Percentiles rank a stretch among this genome's conserved stretches.
phyloP scores from a whole-genome alignment of 495 filamentous ascomycete species.

The Barbatosphaeria neglecta region DNA sequence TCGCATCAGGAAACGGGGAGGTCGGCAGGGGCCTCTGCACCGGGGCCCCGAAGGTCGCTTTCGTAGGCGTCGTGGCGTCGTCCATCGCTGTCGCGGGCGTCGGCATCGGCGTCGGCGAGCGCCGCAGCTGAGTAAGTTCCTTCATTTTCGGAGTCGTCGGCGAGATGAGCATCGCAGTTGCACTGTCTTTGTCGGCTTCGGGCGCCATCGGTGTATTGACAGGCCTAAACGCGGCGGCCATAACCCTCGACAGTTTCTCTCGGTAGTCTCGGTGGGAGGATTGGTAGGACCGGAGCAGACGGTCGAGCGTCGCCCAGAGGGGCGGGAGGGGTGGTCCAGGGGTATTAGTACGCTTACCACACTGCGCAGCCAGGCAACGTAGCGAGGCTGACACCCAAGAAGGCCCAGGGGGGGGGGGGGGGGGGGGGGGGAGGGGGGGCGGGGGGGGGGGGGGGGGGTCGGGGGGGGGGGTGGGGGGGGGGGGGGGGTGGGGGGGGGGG shows the following conservation, averaged over 20 bases:
- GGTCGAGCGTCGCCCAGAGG: not conserved
- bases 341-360: too few species aligned
- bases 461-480: too few species aligned
- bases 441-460: too few species aligned
- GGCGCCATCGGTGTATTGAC: not conserved
- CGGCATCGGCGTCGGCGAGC: not conserved
- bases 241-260: too few species aligned
- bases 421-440: too few species aligned
- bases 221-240: not conserved
- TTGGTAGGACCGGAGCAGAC: not conserved
- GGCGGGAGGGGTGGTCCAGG: not conserved
- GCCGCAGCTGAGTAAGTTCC: not conserved
- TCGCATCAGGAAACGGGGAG: constrained; percentile 42
- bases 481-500: too few species aligned
- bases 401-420: not conserved
- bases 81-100: constrained; percentile 16
- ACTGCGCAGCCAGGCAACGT: not conserved
- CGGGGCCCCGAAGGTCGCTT: constrained; percentile 37
- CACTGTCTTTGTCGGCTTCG: not conserved
- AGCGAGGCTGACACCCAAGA: not conserved
- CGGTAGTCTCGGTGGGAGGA: not conserved
- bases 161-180: not conserved
- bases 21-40: constrained; percentile 51
- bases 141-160: not conserved
- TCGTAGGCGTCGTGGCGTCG: constrained; percentile 50